Evolutionary conservation across 768 basidiomycete genomes (phyloP).

Genomic region (Myochromella boudieri): DNA sequence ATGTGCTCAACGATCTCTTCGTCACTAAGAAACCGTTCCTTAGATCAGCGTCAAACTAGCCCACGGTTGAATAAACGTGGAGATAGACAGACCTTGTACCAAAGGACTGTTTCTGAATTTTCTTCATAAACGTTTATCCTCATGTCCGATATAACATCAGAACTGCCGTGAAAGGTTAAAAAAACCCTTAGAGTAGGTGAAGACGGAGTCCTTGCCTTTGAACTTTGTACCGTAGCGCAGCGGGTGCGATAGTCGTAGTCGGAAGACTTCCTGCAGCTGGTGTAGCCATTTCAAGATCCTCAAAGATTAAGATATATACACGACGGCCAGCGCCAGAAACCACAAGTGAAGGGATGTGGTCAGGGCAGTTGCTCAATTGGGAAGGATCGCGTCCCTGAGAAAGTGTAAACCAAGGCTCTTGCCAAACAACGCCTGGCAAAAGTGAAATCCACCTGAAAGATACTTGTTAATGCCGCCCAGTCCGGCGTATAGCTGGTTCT

Average conservation of each 20-base stretch:
- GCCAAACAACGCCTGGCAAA: constrained; percentile 7
- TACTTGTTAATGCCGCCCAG: constrained; percentile 63
- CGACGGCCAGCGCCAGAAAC: constrained; percentile 2
- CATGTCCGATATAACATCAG: constrained; percentile 72
- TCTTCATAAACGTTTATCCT: constrained; percentile 64
- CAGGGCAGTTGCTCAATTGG: too few relatives aligned
- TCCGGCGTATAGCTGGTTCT: constrained; percentile 69
- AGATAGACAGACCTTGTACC: constrained; percentile 63
- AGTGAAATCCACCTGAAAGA: neutral
- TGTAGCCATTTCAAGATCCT: too few relatives aligned
- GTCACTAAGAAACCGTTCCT: constrained; percentile 76
- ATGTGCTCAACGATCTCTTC: constrained; percentile 76
- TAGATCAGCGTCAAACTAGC: constrained; percentile 18
- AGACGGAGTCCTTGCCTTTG: constrained; percentile 27
- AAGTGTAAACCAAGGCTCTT: neutral
- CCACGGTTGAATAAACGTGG: neutral
- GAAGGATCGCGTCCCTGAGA: too few relatives aligned
- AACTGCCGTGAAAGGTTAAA: constrained; percentile 35
- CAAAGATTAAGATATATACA: too few relatives aligned
- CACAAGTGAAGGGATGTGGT: too few relatives aligned
- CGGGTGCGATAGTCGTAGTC: neutral
- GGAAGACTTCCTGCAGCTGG: neutral
- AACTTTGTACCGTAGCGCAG: constrained; percentile 25
- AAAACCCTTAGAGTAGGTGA: neutral
- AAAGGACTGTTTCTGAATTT: constrained; percentile 55